Evolutionary conservation across 148 eudicot genomes (phyloP).

Genomic region (Nepenthes mirabilis): DNA sequence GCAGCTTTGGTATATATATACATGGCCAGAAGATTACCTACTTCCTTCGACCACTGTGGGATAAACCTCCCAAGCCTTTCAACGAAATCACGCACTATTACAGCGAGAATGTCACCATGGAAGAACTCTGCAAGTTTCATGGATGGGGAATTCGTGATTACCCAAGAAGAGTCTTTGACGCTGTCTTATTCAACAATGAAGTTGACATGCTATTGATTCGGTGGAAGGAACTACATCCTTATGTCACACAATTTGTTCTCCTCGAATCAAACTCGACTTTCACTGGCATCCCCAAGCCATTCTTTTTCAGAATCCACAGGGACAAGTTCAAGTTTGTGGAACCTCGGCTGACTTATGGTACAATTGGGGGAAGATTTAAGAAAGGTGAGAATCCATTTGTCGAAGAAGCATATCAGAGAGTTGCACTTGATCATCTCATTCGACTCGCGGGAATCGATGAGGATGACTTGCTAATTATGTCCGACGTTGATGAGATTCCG

Average conservation of each 20-base stretch:
- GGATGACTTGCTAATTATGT: constrained; percentile 24
- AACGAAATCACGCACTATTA: constrained; percentile 18
- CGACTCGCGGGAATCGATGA: constrained; percentile 21
- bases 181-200: constrained; percentile 27
- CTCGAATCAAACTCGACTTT: constrained; percentile 28
- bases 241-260: constrained; percentile 19
- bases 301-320: constrained; percentile 10
- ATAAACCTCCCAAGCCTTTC: constrained; percentile 25
- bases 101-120: constrained; percentile 17
- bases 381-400: constrained; percentile 23
- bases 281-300: constrained; percentile 19
- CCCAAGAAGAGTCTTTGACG: constrained; percentile 26
- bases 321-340: constrained; percentile 16
- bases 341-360: constrained; percentile 21
- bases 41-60: constrained; percentile 27
- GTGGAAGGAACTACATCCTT: constrained; percentile 27
- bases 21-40: constrained; percentile 26
- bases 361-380: constrained; percentile 17
- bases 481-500: constrained; percentile 27
- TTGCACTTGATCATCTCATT: constrained; percentile 21
- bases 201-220: constrained; percentile 25
- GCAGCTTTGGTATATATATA: constrained; percentile 6
- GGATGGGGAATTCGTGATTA: constrained; percentile 28
- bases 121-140: constrained; percentile 22
- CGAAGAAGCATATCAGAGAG: constrained; percentile 24